phyloP scores from a whole-genome alignment of 805 yeast species.

The Suhomyces vadensis region DNA sequence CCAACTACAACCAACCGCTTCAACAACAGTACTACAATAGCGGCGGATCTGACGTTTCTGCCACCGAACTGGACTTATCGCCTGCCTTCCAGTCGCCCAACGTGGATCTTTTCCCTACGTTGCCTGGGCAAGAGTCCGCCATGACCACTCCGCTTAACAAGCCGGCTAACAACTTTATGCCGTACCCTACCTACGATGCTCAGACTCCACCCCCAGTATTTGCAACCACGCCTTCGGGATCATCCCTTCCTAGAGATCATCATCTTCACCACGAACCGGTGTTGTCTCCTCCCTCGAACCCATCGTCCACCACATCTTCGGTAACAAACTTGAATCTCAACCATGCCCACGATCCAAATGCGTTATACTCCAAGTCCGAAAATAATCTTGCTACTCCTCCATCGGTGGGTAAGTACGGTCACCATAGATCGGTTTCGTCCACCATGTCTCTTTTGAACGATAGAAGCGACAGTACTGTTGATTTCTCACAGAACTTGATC shows the following conservation, averaged over 20 bases:
- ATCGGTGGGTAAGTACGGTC: slow-evolving; percentile 19
- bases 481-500: slow-evolving; percentile 52
- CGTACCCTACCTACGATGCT: slow-evolving; percentile 20
- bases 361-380: slow-evolving; percentile 25
- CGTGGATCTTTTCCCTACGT: background rate
- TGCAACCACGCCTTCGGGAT: slow-evolving; percentile 12
- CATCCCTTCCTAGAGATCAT: background rate
- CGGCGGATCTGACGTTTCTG: slow-evolving; percentile 9
- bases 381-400: slow-evolving; percentile 24
- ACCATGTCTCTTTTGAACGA: slow-evolving; percentile 40
- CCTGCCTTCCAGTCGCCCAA: slow-evolving; percentile 3
- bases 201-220: slow-evolving; percentile 32
- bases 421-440: slow-evolving; percentile 38
- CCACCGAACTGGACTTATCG: background rate
- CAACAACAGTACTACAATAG: background rate
- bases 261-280: slow-evolving; percentile 9
- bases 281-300: slow-evolving; percentile 29
- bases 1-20: background rate
- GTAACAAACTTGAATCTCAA: slow-evolving; percentile 35
- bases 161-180: background rate
- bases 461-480: slow-evolving; percentile 40
- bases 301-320: slow-evolving; percentile 36
- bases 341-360: background rate
- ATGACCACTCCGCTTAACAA: slow-evolving; percentile 1
- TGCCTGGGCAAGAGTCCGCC: background rate